These are phyloP conservation scores for Pseudozyma tsukubaensis DNA, from an alignment of 1,284 basidiomycete species.

Conservation along the genomic window DNA sequence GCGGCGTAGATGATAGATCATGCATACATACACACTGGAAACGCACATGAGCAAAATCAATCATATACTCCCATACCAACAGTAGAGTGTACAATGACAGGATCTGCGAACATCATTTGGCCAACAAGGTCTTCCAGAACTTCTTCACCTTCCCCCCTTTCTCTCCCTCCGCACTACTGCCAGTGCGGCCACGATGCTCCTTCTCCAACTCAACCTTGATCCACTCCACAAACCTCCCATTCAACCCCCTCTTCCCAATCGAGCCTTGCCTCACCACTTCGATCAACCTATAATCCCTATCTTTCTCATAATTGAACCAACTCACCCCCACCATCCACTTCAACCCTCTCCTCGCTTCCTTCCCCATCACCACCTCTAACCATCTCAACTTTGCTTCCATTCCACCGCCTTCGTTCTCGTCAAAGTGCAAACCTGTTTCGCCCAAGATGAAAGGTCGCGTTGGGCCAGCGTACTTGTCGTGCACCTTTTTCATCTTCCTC, in stretches of 20 bases:
- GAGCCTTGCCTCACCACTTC: neutral
- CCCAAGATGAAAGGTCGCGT: slow-evolving; percentile 26
- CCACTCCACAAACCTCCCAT: slow-evolving; percentile 17
- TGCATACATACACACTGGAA: neutral
- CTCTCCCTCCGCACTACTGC: no score
- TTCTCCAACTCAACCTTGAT: neutral
- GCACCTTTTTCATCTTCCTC: slow-evolving; percentile 27
- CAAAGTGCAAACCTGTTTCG: slow-evolving; percentile 42
- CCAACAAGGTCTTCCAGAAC: slow-evolving; percentile 31
- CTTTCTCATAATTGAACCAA: slow-evolving; percentile 52
- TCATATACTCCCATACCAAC: neutral
- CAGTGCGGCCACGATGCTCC: neutral
- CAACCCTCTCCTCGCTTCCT: slow-evolving; percentile 10
- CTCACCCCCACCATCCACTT: slow-evolving; percentile 14
- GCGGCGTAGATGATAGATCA: slow-evolving; percentile 1
- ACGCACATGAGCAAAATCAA: neutral
- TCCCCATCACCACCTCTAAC: slow-evolving; percentile 21
- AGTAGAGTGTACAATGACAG: no score
- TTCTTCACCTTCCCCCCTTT: slow-evolving; percentile 16
- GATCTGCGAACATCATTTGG: neutral
- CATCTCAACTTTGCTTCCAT: slow-evolving; percentile 22
- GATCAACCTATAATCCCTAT: slow-evolving; percentile 32
- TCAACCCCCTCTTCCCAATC: neutral
- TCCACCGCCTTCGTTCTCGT: neutral
- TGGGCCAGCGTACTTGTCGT: slow-evolving; percentile 20